Conservation (phyloP, 108 stramenopile species). For the Cyclotella atomus region DNA sequence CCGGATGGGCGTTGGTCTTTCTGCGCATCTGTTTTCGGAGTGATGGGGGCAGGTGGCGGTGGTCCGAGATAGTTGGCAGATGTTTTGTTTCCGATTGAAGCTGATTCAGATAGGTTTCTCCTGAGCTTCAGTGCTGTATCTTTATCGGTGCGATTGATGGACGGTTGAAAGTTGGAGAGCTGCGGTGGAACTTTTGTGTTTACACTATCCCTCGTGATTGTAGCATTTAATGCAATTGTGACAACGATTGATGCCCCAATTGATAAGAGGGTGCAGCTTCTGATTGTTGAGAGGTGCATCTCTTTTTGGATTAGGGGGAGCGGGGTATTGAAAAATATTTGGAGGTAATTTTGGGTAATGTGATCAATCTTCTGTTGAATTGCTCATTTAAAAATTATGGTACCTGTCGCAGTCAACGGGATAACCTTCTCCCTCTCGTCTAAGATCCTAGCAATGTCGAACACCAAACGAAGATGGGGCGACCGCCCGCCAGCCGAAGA, state of each 20-base stretch:
- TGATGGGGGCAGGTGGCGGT: neutral
- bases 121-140: neutral
- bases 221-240: neutral
- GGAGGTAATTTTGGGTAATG: no score
- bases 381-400: no score
- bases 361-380: no score
- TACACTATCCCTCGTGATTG: neutral
- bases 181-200: neutral
- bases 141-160: neutral
- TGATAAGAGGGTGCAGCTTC: neutral
- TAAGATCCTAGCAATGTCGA: neutral
- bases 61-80: neutral
- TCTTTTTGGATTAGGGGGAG: no score
- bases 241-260: neutral
- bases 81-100: neutral
- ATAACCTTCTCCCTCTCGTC: neutral
- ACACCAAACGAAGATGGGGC: conserved; percentile 3
- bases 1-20: conserved; percentile 25
- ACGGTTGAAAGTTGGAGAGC: neutral
- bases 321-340: no score
- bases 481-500: conserved; percentile 17
- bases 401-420: no score
- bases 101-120: conserved; percentile 21
- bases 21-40: neutral
- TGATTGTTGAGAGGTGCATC: neutral